phyloP scores from a whole-genome alignment of 2,329 filamentous ascomycete species.

The Colletotrichum tropicale region DNA sequence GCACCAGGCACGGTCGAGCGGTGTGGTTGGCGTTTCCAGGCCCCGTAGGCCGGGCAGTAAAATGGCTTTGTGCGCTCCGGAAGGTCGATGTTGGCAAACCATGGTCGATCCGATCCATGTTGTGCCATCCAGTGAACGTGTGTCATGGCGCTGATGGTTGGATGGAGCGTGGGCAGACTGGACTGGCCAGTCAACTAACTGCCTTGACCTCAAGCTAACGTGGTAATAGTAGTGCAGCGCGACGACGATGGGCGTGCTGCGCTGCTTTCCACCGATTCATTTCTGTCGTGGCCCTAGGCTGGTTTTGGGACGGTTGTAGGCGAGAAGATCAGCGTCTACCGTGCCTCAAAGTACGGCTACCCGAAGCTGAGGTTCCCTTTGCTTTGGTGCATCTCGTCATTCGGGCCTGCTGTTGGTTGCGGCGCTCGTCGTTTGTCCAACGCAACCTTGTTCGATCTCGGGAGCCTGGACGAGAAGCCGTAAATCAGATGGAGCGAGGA shows the following conservation, averaged over 20 bases:
- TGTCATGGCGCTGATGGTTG: background rate
- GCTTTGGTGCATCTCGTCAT: background rate
- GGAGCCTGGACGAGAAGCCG: background rate
- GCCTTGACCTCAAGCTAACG: background rate
- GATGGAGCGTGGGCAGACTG: background rate
- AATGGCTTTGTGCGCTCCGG: background rate
- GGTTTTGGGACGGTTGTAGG: background rate
- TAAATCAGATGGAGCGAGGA: background rate
- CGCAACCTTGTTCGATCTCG: background rate
- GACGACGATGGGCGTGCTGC: background rate
- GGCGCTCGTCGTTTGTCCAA: background rate
- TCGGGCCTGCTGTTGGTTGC: background rate
- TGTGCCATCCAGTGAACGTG: background rate
- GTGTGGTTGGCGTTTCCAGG: background rate
- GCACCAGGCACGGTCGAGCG: background rate
- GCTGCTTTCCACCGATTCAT: background rate
- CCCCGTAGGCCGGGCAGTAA: background rate
- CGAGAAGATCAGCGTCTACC: background rate
- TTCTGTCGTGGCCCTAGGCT: background rate
- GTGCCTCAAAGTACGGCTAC: background rate
- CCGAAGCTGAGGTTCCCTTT: background rate
- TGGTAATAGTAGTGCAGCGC: background rate
- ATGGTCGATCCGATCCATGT: constrained; percentile 4
- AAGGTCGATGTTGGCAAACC: background rate
- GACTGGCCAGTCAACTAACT: background rate